These are phyloP conservation scores for Candida anglica DNA, from an alignment of 805 yeast genomes.

Conservation along the genomic window DNA sequence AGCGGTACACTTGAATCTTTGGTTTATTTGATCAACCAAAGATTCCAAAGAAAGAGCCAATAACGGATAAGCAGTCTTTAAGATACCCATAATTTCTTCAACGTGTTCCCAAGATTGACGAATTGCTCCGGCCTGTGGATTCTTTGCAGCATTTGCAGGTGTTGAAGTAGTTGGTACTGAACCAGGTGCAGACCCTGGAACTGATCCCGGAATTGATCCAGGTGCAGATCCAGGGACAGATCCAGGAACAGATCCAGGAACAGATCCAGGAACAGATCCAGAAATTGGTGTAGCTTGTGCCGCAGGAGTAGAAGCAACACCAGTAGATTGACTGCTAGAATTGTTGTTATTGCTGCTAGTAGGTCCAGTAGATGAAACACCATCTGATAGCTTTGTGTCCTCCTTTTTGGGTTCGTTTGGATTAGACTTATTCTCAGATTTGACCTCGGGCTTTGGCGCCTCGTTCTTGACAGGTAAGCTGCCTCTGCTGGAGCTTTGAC, in stretches of 20 bases:
- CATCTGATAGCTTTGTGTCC: constrained; percentile 11
- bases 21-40: constrained; percentile 90
- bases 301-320: neutral
- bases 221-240: constrained; percentile 1
- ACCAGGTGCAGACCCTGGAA: constrained; percentile 2
- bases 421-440: constrained; percentile 4
- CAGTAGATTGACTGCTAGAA: neutral
- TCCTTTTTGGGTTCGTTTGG: constrained; percentile 3
- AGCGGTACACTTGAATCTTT: constrained; percentile 86
- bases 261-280: constrained; percentile 1
- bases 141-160: constrained; percentile 4
- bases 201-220: constrained; percentile 12
- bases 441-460: constrained; percentile 2
- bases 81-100: constrained; percentile 86
- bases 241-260: neutral
- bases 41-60: constrained; percentile 91
- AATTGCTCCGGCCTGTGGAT: constrained; percentile 11
- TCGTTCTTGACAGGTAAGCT: constrained; percentile 4
- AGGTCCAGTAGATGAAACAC: constrained; percentile 6
- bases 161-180: constrained; percentile 4
- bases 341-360: constrained; percentile 1
- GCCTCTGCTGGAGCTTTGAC: constrained; percentile 13
- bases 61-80: constrained; percentile 95
- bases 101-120: constrained; percentile 93
- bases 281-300: too few relatives aligned